A percentile compares a stretch with the other conserved stretches of the same genome.
These are phyloP conservation scores for Lathyrus sativus DNA, from an alignment of 306 rosid species.

Conservation along the genomic window DNA sequence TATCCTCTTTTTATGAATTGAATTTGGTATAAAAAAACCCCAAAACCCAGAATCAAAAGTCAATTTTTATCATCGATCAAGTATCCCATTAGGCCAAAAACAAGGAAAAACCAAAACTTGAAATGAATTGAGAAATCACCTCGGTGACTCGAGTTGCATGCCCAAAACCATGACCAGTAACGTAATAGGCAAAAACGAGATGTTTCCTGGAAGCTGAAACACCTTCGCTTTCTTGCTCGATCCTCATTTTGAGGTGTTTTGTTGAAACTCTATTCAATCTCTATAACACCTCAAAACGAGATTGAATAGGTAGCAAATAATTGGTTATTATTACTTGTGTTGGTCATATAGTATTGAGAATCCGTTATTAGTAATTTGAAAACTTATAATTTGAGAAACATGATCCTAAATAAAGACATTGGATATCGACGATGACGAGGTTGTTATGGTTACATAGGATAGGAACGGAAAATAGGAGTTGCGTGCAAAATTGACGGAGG, in stretches of 20 bases:
- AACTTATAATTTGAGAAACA: too few species aligned
- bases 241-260: conserved; percentile 55
- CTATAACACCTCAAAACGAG: background rate
- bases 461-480: too few species aligned
- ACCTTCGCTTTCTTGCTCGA: conserved; percentile 59
- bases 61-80: background rate
- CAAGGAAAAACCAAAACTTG: background rate
- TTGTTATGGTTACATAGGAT: too few species aligned
- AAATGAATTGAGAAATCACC: conserved; percentile 42
- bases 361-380: too few species aligned
- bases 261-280: background rate
- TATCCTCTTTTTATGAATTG: background rate
- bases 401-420: too few species aligned
- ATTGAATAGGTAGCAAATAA: background rate
- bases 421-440: too few species aligned
- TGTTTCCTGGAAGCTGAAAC: conserved; percentile 78
- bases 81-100: conserved; percentile 23
- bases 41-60: conserved; percentile 20
- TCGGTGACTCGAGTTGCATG: conserved; percentile 94
- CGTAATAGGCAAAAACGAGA: conserved; percentile 87
- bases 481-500: too few species aligned
- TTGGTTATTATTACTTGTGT: too few species aligned
- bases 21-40: background rate
- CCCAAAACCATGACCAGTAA: conserved; percentile 97
- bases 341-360: too few species aligned